Evolutionary conservation across 2,329 filamentous ascomycete genomes (phyloP).

Genomic region (Rhynchosporium agropyri): DNA sequence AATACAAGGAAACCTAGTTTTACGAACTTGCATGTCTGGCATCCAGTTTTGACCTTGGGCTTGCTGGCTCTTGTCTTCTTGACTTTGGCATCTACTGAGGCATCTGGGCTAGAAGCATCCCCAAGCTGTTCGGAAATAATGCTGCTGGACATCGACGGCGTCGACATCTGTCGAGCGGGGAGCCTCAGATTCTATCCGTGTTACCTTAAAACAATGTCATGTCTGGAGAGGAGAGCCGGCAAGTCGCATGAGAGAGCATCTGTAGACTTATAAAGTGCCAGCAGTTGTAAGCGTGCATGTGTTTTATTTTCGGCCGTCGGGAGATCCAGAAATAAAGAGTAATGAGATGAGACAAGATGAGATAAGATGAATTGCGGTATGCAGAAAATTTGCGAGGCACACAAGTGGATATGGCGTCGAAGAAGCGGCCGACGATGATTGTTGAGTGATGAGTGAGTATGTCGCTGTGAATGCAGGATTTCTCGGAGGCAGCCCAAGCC

Average conservation of each 20-base stretch:
- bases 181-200: slow-evolving; percentile 2
- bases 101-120: slow-evolving; percentile 10
- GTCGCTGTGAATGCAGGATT: slow-evolving; percentile 2
- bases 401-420: slow-evolving; percentile 6
- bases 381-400: neutral
- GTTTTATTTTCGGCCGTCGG: slow-evolving; percentile 14
- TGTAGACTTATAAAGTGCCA: slow-evolving; percentile 11
- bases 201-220: slow-evolving; percentile 7
- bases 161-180: slow-evolving; percentile 4
- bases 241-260: neutral
- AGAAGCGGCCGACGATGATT: slow-evolving; percentile 6
- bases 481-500: slow-evolving; percentile 6
- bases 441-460: slow-evolving; percentile 9
- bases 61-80: slow-evolving; percentile 38
- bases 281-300: slow-evolving; percentile 7
- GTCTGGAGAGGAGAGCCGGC: neutral
- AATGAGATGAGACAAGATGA: slow-evolving; percentile 8
- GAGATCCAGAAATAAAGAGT: slow-evolving; percentile 7
- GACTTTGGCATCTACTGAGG: slow-evolving; percentile 23
- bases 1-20: slow-evolving; percentile 13
- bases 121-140: slow-evolving; percentile 8
- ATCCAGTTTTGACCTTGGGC: slow-evolving; percentile 41
- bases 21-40: slow-evolving; percentile 42
- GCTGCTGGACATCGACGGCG: slow-evolving; percentile 15
- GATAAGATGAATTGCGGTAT: slow-evolving; percentile 1